These are phyloP conservation scores for Penicillium samsonianum DNA, from an alignment of 495 filamentous ascomycete species.

Conservation along the genomic window DNA sequence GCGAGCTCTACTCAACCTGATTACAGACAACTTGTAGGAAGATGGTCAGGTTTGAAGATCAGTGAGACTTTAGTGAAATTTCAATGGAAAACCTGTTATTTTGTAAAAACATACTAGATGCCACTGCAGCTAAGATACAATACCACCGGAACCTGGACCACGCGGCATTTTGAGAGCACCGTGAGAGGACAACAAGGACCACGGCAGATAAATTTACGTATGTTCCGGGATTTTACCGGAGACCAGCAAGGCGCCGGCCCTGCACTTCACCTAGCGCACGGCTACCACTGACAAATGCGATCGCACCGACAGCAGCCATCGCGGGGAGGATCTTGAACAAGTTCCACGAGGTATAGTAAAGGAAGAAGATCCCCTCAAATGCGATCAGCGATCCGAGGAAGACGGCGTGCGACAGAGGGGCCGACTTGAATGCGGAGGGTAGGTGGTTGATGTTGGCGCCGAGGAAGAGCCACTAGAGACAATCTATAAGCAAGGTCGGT, in stretches of 20 bases:
- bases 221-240: slow-evolving; percentile 55
- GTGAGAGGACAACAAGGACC: neutral
- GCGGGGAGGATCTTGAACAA: slow-evolving; percentile 87
- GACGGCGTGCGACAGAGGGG: slow-evolving; percentile 73
- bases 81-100: neutral
- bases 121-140: slow-evolving; percentile 30
- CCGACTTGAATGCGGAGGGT: slow-evolving; percentile 65
- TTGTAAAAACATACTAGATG: slow-evolving; percentile 16
- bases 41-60: neutral
- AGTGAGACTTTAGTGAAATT: neutral
- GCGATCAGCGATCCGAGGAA: slow-evolving; percentile 83
- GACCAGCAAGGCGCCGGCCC: slow-evolving; percentile 75
- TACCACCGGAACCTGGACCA: neutral
- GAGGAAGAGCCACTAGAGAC: slow-evolving; percentile 67
- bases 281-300: slow-evolving; percentile 84
- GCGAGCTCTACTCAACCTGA: neutral
- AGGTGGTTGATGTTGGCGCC: slow-evolving; percentile 86
- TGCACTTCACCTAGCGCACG: slow-evolving; percentile 93
- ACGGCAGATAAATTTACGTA: neutral
- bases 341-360: slow-evolving; percentile 94
- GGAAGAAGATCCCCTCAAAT: slow-evolving; percentile 89
- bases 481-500: slow-evolving; percentile 19
- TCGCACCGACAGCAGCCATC: slow-evolving; percentile 61
- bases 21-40: neutral
- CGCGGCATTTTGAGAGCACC: neutral